These are phyloP conservation scores for Mycena vulgaris DNA, from an alignment of 768 basidiomycete species.

Conservation along the genomic window DNA sequence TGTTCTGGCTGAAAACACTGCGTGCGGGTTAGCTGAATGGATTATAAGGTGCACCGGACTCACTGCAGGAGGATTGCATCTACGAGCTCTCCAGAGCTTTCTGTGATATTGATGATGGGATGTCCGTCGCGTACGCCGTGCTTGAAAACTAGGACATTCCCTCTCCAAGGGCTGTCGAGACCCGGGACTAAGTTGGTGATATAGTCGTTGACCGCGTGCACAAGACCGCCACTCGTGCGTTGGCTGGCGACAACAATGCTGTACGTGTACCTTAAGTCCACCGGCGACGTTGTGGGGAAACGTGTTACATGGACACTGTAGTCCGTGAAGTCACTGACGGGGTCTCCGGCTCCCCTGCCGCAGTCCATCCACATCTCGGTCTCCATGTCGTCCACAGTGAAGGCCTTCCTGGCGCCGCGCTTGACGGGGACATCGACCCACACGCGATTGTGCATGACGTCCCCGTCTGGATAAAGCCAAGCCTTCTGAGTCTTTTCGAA, in stretches of 20 bases:
- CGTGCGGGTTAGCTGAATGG: too few relatives aligned
- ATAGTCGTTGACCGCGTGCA: neutral
- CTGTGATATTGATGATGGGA: neutral
- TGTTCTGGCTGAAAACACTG: too few relatives aligned
- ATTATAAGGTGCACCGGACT: neutral
- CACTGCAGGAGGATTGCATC: neutral
- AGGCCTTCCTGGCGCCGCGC: neutral
- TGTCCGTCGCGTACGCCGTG: neutral
- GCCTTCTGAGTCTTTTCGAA: neutral
- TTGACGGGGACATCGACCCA: neutral
- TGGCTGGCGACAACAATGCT: neutral
- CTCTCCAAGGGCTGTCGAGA: neutral
- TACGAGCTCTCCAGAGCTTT: neutral
- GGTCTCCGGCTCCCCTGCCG: neutral
- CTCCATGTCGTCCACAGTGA: neutral
- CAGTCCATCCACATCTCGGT: neutral
- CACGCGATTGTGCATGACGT: neutral
- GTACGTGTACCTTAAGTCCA: constrained; percentile 19
- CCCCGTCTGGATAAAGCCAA: neutral
- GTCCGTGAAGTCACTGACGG: neutral
- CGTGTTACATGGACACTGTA: neutral
- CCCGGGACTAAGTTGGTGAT: neutral
- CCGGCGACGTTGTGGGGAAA: neutral
- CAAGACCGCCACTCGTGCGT: neutral
- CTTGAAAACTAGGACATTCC: neutral